Base-by-base conservation (phyloP, 306 rosid genomes). In the Prinsepia uniflora region DNA sequence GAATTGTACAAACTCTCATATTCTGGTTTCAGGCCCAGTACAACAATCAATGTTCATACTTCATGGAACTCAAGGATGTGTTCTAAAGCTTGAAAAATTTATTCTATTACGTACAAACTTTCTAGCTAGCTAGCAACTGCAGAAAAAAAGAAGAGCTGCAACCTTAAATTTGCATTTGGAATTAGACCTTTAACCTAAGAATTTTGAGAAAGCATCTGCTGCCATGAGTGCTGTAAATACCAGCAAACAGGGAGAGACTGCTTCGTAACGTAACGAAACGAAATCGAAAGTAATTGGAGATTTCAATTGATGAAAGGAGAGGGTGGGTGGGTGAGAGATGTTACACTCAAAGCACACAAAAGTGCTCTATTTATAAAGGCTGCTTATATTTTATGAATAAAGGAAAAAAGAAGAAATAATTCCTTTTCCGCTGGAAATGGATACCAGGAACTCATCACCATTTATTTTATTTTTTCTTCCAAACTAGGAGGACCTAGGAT, bases 381-480 rank as follows among this genome's bases (percentile, higher is more conserved):
- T 49, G 65, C 22, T 61, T 61, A 61, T 40, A 62, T 55, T 62
- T 53, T 42, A 46, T 62, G 42, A 43, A 55, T 70, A 15, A 54
- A 22, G 39, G 45, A 63, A 67, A 78, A 77, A 75, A 57, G 76
- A 77, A 55, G 73, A 76, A 71, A 70, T 34, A 46, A 84, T 74
- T 81, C 85, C 96, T 73, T 78, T 64, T 85, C 86, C 44, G 78
- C 81, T 40, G 42, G 42, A 80, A 81, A 71, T 76, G 82, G 83
- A 42, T 75, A 65, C 83, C 70, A 76, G 84, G 87, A 87, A 78
- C 83, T 84, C 89, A 73, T 81, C 87, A 70, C 79, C 86, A 82
- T 85, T 70, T 74, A 75, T 69, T 79, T n/a, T 52, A 75, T 69
- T 79, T 81, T 69, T 79, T 81, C 76, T 82, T 83, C 69, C 12